These are phyloP conservation scores for Cyamopsis tetragonoloba DNA, from an alignment of 306 rosid species.

Conservation along the genomic window DNA sequence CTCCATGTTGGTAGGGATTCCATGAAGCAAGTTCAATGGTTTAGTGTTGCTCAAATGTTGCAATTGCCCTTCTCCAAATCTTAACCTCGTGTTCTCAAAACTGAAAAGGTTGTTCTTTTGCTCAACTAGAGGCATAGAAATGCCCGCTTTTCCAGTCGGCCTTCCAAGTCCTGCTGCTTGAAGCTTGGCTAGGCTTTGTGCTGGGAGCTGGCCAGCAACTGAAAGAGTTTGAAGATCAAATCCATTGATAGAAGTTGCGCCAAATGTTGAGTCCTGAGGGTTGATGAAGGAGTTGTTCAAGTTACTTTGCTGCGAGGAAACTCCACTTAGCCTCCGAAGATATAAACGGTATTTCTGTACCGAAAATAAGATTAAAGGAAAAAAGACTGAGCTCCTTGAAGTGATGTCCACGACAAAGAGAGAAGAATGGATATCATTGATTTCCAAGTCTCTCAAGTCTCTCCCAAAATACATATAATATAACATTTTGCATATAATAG, in stretches of 20 bases:
- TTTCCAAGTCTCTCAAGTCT: background rate
- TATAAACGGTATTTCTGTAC: conserved; percentile 85
- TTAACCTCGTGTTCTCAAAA: conserved; percentile 74
- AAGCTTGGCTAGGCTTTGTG: conserved; percentile 79
- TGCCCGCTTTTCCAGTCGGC: conserved; percentile 49
- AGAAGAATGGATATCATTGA: background rate
- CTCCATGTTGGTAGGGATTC: conserved; percentile 89
- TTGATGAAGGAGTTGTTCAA: conserved; percentile 58
- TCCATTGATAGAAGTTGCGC: conserved; percentile 61
- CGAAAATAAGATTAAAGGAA: conserved; percentile 16
- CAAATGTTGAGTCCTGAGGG: conserved; percentile 66
- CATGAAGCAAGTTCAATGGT: conserved; percentile 78
- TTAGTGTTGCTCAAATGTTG: conserved; percentile 53
- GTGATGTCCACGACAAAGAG: background rate
- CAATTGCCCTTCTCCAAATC: conserved; percentile 76
- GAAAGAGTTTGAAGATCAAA: conserved; percentile 77
- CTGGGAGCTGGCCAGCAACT: conserved; percentile 62
- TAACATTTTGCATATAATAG: background rate
- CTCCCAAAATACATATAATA: background rate
- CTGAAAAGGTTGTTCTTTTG: conserved; percentile 87
- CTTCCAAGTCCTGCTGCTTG: conserved; percentile 78
- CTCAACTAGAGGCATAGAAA: conserved; percentile 57
- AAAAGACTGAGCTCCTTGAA: background rate
- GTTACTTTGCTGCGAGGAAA: conserved; percentile 59
- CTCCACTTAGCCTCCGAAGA: conserved; percentile 83